phyloP scores from a whole-genome alignment of 2,329 filamentous ascomycete genomes.

The Exserohilum rostratum region DNA sequence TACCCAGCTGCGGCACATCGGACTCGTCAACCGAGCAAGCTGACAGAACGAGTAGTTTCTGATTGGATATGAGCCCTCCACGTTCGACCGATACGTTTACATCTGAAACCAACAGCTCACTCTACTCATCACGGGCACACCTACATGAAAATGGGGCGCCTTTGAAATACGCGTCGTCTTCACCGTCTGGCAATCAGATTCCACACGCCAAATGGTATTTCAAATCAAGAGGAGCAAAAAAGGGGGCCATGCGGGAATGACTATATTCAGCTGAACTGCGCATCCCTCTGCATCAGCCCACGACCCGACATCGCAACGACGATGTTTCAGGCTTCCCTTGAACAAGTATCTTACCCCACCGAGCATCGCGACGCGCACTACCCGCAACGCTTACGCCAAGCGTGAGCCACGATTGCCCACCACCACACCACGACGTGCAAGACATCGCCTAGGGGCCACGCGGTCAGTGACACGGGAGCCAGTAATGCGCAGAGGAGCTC shows the following conservation, averaged over 20 bases:
- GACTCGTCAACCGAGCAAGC: conserved; percentile 1
- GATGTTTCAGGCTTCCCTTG: neutral
- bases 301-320: neutral
- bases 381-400: conserved; percentile 7
- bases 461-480: neutral
- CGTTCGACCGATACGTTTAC: conserved; percentile 4
- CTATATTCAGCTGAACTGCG: neutral
- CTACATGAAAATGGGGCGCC: neutral
- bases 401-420: neutral
- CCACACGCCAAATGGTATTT: neutral
- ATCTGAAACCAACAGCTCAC: conserved; percentile 1
- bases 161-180: neutral
- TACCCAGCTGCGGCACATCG: conserved; percentile 8
- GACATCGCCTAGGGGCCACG: neutral
- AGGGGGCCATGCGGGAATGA: neutral
- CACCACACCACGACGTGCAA: neutral
- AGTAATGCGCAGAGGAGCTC: neutral
- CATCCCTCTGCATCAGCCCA: neutral
- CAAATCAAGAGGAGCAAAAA: neutral
- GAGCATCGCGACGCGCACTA: neutral
- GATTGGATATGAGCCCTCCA: conserved; percentile 9
- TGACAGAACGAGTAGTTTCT: conserved; percentile 13
- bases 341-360: conserved; percentile 3
- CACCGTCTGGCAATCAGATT: neutral
- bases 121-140: neutral